Conservation (phyloP, 139 green algal species). For the Klebsormidium nitens region DNA sequence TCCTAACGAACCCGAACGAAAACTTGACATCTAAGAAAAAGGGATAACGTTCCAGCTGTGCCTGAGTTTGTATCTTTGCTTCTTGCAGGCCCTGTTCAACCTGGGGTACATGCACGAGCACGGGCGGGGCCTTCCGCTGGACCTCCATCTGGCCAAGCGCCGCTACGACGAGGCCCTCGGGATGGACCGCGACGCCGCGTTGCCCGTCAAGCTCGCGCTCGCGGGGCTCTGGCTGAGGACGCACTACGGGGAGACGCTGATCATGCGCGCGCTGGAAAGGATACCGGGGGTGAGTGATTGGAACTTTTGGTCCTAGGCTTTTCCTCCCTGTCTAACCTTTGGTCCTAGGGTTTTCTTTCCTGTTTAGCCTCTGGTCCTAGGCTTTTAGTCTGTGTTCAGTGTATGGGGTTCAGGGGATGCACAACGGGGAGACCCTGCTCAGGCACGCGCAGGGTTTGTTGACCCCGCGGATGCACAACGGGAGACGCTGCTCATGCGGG, state of each 20-base stretch:
- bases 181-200: constrained; percentile 33
- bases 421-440: no score
- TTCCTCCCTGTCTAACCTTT: neutral
- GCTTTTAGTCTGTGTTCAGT: neutral
- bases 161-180: constrained; percentile 59
- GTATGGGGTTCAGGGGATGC: neutral
- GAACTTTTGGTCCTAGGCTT: no score
- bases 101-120: constrained; percentile 88
- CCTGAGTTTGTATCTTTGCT: no score
- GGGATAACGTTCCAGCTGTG: no score
- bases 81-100: constrained; percentile 85
- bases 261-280: neutral
- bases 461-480: no score
- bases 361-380: neutral
- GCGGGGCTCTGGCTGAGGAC: constrained; percentile 31
- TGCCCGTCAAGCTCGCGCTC: constrained; percentile 55
- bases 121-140: constrained; percentile 68
- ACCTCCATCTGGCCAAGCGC: constrained; percentile 66
- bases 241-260: neutral
- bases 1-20: no score
- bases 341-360: neutral
- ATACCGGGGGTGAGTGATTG: neutral
- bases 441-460: no score
- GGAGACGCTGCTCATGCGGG: no score
- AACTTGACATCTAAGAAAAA: no score